phyloP scores from a whole-genome alignment of 1,284 basidiomycete genomes.

The Cutaneotrichosporon sp. region DNA sequence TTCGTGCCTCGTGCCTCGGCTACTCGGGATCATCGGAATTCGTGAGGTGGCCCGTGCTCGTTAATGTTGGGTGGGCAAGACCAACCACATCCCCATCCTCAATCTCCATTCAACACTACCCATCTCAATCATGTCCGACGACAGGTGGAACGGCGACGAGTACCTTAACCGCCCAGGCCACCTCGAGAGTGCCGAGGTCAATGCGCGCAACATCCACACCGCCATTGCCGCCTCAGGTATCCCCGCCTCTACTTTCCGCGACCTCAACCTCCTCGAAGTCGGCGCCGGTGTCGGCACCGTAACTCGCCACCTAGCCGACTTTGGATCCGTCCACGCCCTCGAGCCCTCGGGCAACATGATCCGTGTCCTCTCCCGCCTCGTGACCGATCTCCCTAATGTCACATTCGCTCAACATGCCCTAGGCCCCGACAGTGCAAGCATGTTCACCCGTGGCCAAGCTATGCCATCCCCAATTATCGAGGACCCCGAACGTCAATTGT shows the following conservation, averaged over 20 bases:
- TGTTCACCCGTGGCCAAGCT: conserved; percentile 18
- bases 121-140: conserved; percentile 11
- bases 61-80: no score
- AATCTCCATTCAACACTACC: background rate
- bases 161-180: conserved; percentile 35
- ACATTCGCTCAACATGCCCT: conserved; percentile 30
- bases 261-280: conserved; percentile 38
- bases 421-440: conserved; percentile 5
- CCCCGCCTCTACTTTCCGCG: background rate
- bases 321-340: conserved; percentile 37
- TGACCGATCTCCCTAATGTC: conserved; percentile 12
- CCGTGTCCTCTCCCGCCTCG: conserved; percentile 19
- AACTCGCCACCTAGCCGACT: conserved; percentile 31
- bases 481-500: conserved; percentile 21
- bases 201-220: conserved; percentile 27
- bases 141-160: conserved; percentile 38
- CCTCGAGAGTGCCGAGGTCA: conserved; percentile 15
- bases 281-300: conserved; percentile 44
- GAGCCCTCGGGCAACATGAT: conserved; percentile 43
- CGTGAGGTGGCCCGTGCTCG: no score
- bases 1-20: no score
- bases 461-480: conserved; percentile 25
- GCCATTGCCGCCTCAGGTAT: conserved; percentile 20
- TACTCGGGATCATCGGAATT: no score
- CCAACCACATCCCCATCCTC: no score